Conservation (phyloP, 331 rosid species). For the Dryas integrifolia region DNA sequence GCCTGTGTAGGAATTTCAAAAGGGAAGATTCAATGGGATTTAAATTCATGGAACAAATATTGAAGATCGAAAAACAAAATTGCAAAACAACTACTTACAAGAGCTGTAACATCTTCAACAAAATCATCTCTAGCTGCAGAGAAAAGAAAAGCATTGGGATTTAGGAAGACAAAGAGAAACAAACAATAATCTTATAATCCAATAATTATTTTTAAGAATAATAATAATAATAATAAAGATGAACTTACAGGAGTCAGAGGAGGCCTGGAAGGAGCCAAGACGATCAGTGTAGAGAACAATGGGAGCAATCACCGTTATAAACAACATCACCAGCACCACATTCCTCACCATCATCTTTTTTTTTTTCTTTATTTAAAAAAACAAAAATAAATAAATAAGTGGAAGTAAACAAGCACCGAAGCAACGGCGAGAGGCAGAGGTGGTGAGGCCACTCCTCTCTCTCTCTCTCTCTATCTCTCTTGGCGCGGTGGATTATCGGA, state of each 20-base stretch:
- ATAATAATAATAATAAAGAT: not conserved
- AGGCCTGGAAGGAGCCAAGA: constrained; percentile 50
- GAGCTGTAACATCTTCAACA: constrained; percentile 58
- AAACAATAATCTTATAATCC: not conserved
- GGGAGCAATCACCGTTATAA: constrained; percentile 83
- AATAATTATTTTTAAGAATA: not conserved
- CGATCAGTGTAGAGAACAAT: constrained; percentile 82
- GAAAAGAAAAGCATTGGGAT: not conserved
- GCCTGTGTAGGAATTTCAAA: constrained; percentile 37
- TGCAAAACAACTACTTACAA: constrained; percentile 61
- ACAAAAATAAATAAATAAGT: too few species aligned
- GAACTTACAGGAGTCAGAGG: constrained; percentile 21
- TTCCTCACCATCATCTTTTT: constrained; percentile 60
- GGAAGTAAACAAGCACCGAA: not conserved
- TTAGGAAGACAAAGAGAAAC: not conserved
- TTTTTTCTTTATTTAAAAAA: not conserved
- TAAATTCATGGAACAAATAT: constrained; percentile 2
- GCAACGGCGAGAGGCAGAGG: not conserved
- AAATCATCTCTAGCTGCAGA: constrained; percentile 57
- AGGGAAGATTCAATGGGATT: not conserved
- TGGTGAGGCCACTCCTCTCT: not conserved
- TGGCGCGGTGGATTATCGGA: not conserved
- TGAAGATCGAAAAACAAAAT: not conserved
- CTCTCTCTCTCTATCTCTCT: not conserved
- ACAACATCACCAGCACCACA: constrained; percentile 66